These are phyloP conservation scores for Cardamine resedifolia DNA, from an alignment of 345 rosid species.

Conservation along the genomic window DNA sequence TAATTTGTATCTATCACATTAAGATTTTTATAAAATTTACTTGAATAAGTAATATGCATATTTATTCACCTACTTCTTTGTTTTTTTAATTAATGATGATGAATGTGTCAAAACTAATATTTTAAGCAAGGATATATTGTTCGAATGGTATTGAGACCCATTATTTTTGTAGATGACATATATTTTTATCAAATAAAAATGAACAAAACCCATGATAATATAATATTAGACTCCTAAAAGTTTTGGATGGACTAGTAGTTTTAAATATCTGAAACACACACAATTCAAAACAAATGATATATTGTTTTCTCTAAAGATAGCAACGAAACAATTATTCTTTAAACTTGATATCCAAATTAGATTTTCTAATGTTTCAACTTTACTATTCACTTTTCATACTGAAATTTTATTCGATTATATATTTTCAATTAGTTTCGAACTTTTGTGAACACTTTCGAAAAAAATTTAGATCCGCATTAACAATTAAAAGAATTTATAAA, in stretches of 20 bases:
- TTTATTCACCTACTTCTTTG: not conserved
- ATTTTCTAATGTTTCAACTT: not conserved
- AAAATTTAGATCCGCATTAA: not conserved
- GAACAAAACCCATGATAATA: not conserved
- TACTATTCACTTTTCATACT: not conserved
- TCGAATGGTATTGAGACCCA: not conserved
- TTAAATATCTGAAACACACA: not conserved
- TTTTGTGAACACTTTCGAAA: not conserved
- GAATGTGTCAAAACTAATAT: not conserved
- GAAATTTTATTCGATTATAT: not conserved
- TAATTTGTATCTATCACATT: not conserved
- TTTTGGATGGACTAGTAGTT: not conserved
- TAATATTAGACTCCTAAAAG: not conserved
- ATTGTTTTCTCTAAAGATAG: not conserved
- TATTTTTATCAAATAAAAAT: not conserved
- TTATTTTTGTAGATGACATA: not conserved
- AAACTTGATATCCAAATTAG: not conserved
- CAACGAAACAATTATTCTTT: not conserved
- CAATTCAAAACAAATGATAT: not conserved
- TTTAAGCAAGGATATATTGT: not conserved
- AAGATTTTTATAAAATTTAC: not conserved
- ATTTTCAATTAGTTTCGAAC: not conserved
- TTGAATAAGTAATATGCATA: not conserved
- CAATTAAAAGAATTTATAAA: not conserved
- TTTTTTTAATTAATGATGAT: not conserved